These are phyloP conservation scores for Buddleja alternifolia DNA, from an alignment of 257 asterid genomes.

Conservation along the genomic window DNA sequence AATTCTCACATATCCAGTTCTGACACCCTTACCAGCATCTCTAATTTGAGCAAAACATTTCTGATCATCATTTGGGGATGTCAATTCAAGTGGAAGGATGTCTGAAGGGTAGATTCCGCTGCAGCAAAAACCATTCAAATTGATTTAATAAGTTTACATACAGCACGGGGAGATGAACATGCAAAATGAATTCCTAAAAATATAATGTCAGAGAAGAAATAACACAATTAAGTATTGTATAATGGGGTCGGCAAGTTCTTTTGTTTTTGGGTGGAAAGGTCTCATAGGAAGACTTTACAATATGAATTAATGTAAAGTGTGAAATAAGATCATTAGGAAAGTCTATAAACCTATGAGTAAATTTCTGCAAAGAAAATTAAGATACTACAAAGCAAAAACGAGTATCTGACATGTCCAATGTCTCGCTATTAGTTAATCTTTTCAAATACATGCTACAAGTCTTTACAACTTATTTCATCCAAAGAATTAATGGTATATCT, in stretches of 20 bases:
- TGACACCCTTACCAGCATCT: conserved; percentile 47
- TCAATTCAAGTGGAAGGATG: conserved; percentile 53
- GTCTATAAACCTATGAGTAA: neutral
- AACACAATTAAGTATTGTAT: neutral
- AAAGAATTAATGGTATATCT: no score
- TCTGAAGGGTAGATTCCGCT: conserved; percentile 88
- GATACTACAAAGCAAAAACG: neutral
- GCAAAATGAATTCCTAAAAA: neutral
- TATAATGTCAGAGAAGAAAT: neutral
- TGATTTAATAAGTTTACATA: neutral
- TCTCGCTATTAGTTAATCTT: no score
- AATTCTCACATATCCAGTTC: conserved; percentile 69
- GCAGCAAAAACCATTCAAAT: conserved; percentile 37
- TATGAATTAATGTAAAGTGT: neutral
- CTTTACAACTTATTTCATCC: no score
- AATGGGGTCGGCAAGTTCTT: no score
- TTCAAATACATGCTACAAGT: no score
- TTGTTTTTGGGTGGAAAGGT: neutral
- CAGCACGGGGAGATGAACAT: neutral
- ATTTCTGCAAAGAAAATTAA: neutral
- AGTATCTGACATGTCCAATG: no score
- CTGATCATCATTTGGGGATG: conserved; percentile 29
- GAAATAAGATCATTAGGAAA: neutral
- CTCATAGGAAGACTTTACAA: no score
- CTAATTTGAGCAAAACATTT: conserved; percentile 44